These are phyloP conservation scores for Mycena venus DNA, from an alignment of 768 basidiomycete species.

Conservation along the genomic window DNA sequence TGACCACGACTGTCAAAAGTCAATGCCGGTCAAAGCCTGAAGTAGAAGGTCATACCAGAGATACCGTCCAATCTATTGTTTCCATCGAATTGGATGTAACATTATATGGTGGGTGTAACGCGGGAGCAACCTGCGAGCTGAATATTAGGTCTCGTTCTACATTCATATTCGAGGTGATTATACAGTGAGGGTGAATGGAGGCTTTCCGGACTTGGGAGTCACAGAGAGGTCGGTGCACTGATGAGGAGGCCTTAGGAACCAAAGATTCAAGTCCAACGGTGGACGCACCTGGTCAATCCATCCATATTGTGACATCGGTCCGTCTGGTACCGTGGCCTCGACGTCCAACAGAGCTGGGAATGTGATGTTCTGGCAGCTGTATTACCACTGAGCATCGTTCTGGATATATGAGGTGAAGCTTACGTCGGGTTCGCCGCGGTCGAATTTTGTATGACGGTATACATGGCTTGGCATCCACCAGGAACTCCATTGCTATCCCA, in stretches of 20 bases:
- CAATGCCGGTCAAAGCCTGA: neutral
- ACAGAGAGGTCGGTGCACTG: slow-evolving; percentile 65
- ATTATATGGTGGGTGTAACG: slow-evolving; percentile 65
- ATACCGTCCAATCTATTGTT: slow-evolving; percentile 56
- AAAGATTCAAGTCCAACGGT: no score
- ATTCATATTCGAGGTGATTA: no score
- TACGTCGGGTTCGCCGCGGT: slow-evolving; percentile 48
- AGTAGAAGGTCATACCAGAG: slow-evolving; percentile 43
- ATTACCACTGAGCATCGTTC: neutral
- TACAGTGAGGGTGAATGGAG: slow-evolving; percentile 65
- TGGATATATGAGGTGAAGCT: neutral
- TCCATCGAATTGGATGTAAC: slow-evolving; percentile 56
- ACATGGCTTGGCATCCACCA: slow-evolving; percentile 66
- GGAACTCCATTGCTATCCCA: slow-evolving; percentile 60
- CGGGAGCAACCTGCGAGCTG: slow-evolving; percentile 57
- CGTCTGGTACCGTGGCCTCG: slow-evolving; percentile 48
- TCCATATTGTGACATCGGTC: slow-evolving; percentile 59
- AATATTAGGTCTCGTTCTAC: neutral
- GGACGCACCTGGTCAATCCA: slow-evolving; percentile 58
- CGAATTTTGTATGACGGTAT: slow-evolving; percentile 61
- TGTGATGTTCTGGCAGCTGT: slow-evolving; percentile 56
- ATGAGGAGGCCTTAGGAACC: no score
- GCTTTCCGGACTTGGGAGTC: slow-evolving; percentile 56
- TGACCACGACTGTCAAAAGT: slow-evolving; percentile 52
- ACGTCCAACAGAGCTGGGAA: slow-evolving; percentile 49